Conservation (phyloP, 805 yeast genomes). For the Saccharomyces paradoxus region DNA sequence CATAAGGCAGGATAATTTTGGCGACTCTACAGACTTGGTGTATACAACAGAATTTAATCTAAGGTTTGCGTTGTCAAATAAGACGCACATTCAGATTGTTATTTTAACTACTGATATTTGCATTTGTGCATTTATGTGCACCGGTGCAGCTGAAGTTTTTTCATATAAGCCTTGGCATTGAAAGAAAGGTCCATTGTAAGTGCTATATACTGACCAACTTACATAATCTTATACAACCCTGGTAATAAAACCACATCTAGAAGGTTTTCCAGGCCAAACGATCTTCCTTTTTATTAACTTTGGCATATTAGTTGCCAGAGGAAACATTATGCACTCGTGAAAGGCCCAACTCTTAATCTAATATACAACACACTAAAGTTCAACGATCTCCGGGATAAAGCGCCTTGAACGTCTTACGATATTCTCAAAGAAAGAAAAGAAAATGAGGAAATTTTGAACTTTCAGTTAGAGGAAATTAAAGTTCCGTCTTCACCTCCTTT, state of each 20-base stretch:
- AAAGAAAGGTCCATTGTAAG: not conserved
- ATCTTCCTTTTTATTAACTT: not conserved
- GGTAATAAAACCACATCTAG: not conserved
- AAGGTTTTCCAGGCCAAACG: not conserved
- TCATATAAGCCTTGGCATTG: not conserved
- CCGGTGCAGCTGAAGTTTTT: not conserved
- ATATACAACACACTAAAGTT: not conserved
- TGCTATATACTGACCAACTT: not conserved
- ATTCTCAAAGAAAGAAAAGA: not conserved
- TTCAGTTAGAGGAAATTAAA: not conserved
- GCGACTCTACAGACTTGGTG: not conserved
- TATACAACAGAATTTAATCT: not conserved
- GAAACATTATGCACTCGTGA: not conserved
- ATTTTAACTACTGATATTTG: not conserved
- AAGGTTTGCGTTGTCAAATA: not conserved
- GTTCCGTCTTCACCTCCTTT: not conserved
- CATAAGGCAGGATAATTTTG: not conserved
- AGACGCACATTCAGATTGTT: not conserved
- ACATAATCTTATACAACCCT: not conserved
- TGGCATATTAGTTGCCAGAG: not conserved
- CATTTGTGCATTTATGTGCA: not conserved
- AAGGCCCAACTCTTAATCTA: not conserved
- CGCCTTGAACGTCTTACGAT: not conserved
- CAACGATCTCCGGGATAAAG: not conserved
- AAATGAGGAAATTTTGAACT: not conserved